Conservation (phyloP, 192 early-diverging fungal species). For the Pilaira anomala region DNA sequence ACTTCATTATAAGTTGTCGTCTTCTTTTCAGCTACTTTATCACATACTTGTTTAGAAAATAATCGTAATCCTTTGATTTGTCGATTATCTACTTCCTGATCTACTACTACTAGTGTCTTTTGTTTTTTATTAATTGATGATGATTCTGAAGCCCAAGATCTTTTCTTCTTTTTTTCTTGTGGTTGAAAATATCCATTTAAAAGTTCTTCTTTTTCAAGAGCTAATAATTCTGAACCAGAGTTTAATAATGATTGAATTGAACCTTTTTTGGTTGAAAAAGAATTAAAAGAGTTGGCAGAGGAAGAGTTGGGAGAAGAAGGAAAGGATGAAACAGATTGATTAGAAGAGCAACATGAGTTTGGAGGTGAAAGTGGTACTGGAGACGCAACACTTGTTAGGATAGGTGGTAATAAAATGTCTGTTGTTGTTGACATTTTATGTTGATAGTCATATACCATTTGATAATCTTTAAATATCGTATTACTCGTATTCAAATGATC, state of each 20-base stretch:
- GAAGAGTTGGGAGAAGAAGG: slow-evolving; percentile 3
- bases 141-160: background rate
- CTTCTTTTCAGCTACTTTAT: slow-evolving; percentile 50
- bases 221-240: slow-evolving; percentile 14
- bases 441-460: no score
- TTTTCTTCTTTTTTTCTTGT: slow-evolving; percentile 4
- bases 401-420: background rate
- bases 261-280: slow-evolving; percentile 12
- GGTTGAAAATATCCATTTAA: background rate
- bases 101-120: no score
- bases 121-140: background rate
- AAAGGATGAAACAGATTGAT: slow-evolving; percentile 7
- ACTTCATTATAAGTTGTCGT: slow-evolving; percentile 61
- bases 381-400: background rate
- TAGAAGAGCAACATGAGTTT: slow-evolving; percentile 1
- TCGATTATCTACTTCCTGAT: background rate
- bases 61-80: slow-evolving; percentile 42
- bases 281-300: background rate
- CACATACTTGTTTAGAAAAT: slow-evolving; percentile 58
- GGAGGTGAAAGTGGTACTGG: background rate
- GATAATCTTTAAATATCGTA: no score
- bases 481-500: no score
- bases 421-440: background rate
- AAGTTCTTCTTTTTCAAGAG: slow-evolving; percentile 14
- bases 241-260: slow-evolving; percentile 31